Conservation (phyloP, 208 protist genomes). For the Novymonas esmeraldas region DNA sequence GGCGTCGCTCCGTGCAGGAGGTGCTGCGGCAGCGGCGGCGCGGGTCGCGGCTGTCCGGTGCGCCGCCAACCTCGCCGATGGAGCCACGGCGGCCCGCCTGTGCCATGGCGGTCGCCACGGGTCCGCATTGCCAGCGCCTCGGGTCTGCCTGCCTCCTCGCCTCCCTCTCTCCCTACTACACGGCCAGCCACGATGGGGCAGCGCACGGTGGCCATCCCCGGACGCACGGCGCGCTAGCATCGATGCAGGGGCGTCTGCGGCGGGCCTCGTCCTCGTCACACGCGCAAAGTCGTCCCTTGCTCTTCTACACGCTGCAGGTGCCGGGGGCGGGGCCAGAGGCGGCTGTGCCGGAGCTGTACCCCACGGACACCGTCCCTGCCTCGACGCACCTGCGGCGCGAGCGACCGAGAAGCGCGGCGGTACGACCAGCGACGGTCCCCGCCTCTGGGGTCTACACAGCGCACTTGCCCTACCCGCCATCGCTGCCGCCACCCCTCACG, state of each 20-base stretch:
- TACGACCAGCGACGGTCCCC: background rate
- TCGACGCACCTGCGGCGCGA: background rate
- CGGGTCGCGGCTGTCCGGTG: background rate
- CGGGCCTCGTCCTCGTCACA: background rate
- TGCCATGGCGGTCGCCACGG: background rate
- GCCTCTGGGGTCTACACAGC: background rate
- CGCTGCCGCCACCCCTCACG: background rate
- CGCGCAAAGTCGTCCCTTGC: too few relatives aligned
- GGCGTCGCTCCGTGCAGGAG: too few relatives aligned
- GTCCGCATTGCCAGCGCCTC: background rate
- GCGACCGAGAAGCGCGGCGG: background rate
- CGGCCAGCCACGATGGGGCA: background rate
- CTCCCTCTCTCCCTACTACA: constrained; percentile 4
- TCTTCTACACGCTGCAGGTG: background rate
- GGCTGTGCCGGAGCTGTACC: too few relatives aligned
- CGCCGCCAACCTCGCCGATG: background rate
- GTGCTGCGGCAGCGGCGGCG: background rate
- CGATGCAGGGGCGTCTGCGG: background rate
- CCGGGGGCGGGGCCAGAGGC: too few relatives aligned
- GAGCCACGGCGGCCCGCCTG: too few relatives aligned
- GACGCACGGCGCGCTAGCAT: background rate
- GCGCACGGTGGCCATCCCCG: background rate
- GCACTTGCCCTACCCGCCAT: background rate
- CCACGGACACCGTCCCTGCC: too few relatives aligned
- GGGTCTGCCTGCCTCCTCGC: background rate